These are phyloP conservation scores for Sporothrix sp. DNA, from an alignment of 2,329 filamentous ascomycete species.

Conservation along the genomic window DNA sequence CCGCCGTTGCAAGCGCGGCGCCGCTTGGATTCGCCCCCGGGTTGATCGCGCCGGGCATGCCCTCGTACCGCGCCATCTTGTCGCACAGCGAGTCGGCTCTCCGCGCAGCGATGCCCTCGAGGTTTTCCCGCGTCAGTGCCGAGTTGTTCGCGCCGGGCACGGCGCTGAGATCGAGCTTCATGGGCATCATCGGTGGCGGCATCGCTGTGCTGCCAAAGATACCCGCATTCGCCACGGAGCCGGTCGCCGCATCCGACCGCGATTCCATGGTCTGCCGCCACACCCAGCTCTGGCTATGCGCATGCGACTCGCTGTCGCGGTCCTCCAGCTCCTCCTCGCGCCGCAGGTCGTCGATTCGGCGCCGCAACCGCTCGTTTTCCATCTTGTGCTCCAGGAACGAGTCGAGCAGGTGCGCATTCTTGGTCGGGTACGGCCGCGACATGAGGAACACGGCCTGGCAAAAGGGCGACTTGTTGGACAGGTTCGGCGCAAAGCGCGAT, in stretches of 20 bases:
- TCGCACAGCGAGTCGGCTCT: constrained; percentile 69
- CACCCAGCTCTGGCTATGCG: constrained; percentile 31
- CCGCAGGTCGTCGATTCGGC: constrained; percentile 75
- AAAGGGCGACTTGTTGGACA: constrained; percentile 55
- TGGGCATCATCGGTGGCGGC: constrained; percentile 6
- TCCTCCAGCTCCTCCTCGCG: constrained; percentile 70
- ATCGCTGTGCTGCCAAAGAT: constrained; percentile 6
- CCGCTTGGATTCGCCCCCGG: not conserved
- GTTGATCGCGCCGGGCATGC: constrained; percentile 20
- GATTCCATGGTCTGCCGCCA: constrained; percentile 13
- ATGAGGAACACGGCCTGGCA: constrained; percentile 93
- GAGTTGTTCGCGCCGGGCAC: constrained; percentile 40
- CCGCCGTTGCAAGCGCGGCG: not conserved
- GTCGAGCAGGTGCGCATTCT: constrained; percentile 75
- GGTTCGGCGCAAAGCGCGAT: constrained; percentile 53
- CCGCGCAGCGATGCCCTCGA: constrained; percentile 60
- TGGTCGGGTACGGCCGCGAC: constrained; percentile 80
- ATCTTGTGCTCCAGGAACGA: constrained; percentile 96
- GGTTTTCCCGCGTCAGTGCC: constrained; percentile 67
- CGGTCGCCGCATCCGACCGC: constrained; percentile 42
- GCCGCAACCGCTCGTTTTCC: constrained; percentile 79
- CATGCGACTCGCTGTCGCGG: constrained; percentile 58
- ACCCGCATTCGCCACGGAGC: too few relatives aligned
- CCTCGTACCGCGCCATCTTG: constrained; percentile 76
- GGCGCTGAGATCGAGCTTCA: not conserved